Conservation (phyloP, 306 rosid species). For the peach (Prunus persica) region DNA sequence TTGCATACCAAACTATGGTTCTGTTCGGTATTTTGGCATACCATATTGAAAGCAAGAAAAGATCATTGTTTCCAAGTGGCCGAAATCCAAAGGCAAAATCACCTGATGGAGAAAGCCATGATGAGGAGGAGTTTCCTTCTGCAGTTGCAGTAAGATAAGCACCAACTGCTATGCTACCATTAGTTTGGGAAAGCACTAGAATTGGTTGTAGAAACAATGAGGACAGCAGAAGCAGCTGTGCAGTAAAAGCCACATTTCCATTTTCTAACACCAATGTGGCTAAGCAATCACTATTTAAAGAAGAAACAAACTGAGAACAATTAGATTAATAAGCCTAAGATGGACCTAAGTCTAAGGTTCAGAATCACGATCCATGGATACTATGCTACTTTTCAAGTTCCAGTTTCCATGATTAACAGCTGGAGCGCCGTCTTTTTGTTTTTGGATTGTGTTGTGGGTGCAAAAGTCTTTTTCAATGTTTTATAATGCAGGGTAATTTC, state of each 20-base stretch:
- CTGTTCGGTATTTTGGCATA: slow-evolving; percentile 34
- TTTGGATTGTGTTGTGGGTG: too few species aligned
- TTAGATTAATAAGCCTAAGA: too few species aligned
- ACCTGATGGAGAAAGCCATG: slow-evolving; percentile 38
- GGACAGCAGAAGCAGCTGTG: slow-evolving; percentile 1
- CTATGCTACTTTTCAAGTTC: too few species aligned
- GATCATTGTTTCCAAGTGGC: neutral
- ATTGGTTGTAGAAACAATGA: slow-evolving; percentile 22
- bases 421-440: too few species aligned
- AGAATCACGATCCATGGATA: too few species aligned
- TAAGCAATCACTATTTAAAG: neutral
- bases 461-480: too few species aligned
- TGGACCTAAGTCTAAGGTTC: too few species aligned
- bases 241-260: neutral
- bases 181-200: slow-evolving; percentile 30
- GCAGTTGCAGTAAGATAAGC: slow-evolving; percentile 29
- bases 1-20: slow-evolving; percentile 48
- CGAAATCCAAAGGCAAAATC: slow-evolving; percentile 64
- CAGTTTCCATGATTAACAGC: too few species aligned
- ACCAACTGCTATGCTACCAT: slow-evolving; percentile 23
- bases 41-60: slow-evolving; percentile 52
- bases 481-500: too few species aligned
- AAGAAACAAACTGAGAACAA: neutral
- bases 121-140: slow-evolving; percentile 22
- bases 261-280: neutral